These are phyloP conservation scores for Pelargonium myrrhifolium DNA, from an alignment of 441 rosid genomes.

Conservation along the genomic window DNA sequence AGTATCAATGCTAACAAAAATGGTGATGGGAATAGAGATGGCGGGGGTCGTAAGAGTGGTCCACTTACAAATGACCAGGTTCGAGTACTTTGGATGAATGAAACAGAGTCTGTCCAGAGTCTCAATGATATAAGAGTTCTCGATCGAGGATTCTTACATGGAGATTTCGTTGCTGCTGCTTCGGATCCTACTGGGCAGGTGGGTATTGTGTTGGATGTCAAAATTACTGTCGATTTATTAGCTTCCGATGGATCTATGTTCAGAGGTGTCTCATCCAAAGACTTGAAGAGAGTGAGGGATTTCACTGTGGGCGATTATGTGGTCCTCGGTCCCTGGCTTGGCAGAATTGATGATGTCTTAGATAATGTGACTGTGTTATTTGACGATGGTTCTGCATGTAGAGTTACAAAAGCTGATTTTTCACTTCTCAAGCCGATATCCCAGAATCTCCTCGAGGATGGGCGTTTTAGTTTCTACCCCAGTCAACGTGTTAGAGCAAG, in stretches of 20 bases:
- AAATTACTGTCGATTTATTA: constrained; percentile 61
- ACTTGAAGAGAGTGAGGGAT: constrained; percentile 77
- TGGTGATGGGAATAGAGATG: constrained; percentile 26
- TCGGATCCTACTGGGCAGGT: constrained; percentile 80
- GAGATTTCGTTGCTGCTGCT: constrained; percentile 82
- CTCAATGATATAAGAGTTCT: constrained; percentile 50
- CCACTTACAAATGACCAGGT: constrained; percentile 65
- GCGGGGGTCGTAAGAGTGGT: constrained; percentile 37
- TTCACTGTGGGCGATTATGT: constrained; percentile 82
- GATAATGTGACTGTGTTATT: constrained; percentile 87
- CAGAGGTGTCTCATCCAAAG: constrained; percentile 57
- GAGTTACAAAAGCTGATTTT: constrained; percentile 76
- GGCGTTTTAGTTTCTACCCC: constrained; percentile 73
- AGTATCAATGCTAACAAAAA: constrained; percentile 27
- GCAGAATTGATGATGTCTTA: constrained; percentile 83
- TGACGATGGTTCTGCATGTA: constrained; percentile 93
- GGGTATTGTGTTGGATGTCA: constrained; percentile 77
- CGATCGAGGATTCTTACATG: constrained; percentile 88
- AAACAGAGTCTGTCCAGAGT: constrained; percentile 61
- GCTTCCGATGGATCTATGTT: constrained; percentile 56
- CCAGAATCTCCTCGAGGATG: constrained; percentile 70
- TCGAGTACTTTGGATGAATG: constrained; percentile 83
- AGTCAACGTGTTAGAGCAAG: constrained; percentile 91
- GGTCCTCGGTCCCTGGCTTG: constrained; percentile 88
- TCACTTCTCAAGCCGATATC: constrained; percentile 56